phyloP scores from a whole-genome alignment of 2,329 filamentous ascomycete genomes.

The Claviceps digitariae region DNA sequence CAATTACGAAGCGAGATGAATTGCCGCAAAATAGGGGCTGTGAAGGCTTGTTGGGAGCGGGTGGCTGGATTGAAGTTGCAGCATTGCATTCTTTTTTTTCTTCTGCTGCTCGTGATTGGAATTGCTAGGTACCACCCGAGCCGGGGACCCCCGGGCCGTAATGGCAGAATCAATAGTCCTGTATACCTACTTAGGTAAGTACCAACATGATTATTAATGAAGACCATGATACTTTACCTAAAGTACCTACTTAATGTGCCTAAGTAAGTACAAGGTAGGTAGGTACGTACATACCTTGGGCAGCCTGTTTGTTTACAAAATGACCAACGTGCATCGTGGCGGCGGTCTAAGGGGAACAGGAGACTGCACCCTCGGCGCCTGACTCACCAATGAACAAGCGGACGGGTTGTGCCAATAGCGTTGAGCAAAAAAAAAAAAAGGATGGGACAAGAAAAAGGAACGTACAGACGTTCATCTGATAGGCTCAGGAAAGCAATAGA shows the following conservation, averaged over 20 bases:
- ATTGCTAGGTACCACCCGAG: background rate
- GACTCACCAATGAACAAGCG: background rate
- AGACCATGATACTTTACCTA: background rate
- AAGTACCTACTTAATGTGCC: too few relatives aligned
- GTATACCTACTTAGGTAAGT: too few relatives aligned
- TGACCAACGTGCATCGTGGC: background rate
- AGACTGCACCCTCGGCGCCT: background rate
- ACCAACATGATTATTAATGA: background rate
- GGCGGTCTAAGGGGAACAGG: background rate
- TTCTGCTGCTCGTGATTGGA: background rate
- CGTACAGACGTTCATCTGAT: background rate
- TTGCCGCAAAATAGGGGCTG: slow-evolving; percentile 7
- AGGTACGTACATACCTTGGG: background rate
- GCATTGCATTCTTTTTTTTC: background rate
- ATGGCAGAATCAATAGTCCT: background rate
- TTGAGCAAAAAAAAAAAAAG: background rate
- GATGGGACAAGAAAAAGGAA: too few relatives aligned
- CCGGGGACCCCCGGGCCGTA: background rate
- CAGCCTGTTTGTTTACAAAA: background rate
- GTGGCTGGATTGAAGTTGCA: slow-evolving; percentile 3
- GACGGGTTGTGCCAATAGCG: background rate
- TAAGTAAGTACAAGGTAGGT: too few relatives aligned
- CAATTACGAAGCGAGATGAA: slow-evolving; percentile 19
- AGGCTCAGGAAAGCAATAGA: background rate
- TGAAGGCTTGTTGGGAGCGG: background rate